A percentile compares a stretch with the other conserved stretches of the same genome.
Conservation (phyloP, 208 protist species). For the Trypanosoma mega region DNA sequence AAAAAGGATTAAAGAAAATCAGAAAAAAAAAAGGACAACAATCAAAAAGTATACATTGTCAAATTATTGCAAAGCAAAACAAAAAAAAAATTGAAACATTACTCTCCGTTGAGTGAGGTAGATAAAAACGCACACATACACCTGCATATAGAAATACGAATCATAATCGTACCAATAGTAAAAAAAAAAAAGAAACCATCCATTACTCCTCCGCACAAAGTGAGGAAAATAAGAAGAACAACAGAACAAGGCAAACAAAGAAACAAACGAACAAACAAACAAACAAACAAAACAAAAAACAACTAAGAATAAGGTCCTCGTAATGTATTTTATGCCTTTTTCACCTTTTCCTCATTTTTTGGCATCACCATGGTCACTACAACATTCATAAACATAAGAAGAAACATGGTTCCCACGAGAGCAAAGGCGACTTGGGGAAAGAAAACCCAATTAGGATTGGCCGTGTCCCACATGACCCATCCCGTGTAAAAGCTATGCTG, state of each 20-base stretch:
- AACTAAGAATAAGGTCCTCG: neutral
- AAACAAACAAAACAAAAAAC: constrained; percentile 3
- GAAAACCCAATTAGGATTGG: constrained; percentile 82
- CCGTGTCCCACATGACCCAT: constrained; percentile 57
- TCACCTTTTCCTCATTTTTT: constrained; percentile 19
- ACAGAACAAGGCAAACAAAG: too few relatives aligned
- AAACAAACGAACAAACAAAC: too few relatives aligned
- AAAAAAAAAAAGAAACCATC: too few relatives aligned
- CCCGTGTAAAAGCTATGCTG: constrained; percentile 67
- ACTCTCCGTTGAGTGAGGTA: too few relatives aligned
- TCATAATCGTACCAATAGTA: too few relatives aligned
- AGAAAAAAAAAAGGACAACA: too few relatives aligned
- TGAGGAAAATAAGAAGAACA: constrained; percentile 19
- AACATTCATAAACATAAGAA: constrained; percentile 44
- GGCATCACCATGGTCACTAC: constrained; percentile 37
- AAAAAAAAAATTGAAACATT: too few relatives aligned
- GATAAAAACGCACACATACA: too few relatives aligned
- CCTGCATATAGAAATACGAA: too few relatives aligned
- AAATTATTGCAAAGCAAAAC: too few relatives aligned
- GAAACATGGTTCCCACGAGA: constrained; percentile 33
- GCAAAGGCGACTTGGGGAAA: constrained; percentile 59
- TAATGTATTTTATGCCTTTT: neutral
- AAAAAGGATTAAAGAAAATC: constrained; percentile 17
- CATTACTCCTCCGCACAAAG: too few relatives aligned
- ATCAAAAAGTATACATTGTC: too few relatives aligned